phyloP scores from a whole-genome alignment of 768 basidiomycete genomes.

The Glaciozyma martinii region DNA sequence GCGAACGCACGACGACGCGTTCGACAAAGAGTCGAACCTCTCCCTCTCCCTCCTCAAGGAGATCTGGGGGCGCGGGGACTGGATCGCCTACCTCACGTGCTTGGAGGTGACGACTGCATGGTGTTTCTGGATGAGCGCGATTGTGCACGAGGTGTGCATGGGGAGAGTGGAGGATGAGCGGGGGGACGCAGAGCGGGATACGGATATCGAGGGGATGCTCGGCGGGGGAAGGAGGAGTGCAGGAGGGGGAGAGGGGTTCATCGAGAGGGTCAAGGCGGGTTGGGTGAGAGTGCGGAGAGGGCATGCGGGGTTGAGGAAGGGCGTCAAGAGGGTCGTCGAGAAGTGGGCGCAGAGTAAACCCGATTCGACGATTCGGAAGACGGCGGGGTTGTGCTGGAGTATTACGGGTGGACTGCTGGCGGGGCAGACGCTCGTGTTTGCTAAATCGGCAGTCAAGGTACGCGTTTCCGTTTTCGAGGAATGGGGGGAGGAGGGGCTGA shows the following conservation, averaged over 20 bases:
- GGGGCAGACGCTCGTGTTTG: conserved; percentile 80
- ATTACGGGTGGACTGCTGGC: conserved; percentile 85
- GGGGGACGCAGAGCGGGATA: conserved; percentile 12
- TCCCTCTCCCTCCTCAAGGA: conserved; percentile 60
- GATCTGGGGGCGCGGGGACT: conserved; percentile 76
- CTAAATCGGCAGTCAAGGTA: conserved; percentile 53
- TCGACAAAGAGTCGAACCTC: conserved; percentile 62
- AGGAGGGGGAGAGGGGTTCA: conserved; percentile 53
- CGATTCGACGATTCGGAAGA: conserved; percentile 80
- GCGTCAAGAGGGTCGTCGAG: conserved; percentile 7
- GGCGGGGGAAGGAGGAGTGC: conserved; percentile 49
- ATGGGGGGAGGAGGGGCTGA: conserved; percentile 2
- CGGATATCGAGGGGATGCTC: neutral
- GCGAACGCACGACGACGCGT: conserved; percentile 60
- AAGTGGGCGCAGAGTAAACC: conserved; percentile 20
- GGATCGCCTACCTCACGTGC: conserved; percentile 82
- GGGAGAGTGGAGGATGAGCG: conserved; percentile 37
- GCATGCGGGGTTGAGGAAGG: conserved; percentile 5
- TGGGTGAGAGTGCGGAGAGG: neutral
- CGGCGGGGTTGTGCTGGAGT: conserved; percentile 87
- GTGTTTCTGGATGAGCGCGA: conserved; percentile 15
- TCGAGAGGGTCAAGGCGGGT: neutral
- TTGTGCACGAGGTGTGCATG: conserved; percentile 42
- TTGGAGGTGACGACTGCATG: conserved; percentile 61
- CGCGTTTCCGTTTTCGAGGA: conserved; percentile 36